A percentile compares a stretch with the other conserved stretches of the same genome.
Evolutionary conservation across 129 eudicot genomes (phyloP).

Genomic region (Lactuca sativa): DNA sequence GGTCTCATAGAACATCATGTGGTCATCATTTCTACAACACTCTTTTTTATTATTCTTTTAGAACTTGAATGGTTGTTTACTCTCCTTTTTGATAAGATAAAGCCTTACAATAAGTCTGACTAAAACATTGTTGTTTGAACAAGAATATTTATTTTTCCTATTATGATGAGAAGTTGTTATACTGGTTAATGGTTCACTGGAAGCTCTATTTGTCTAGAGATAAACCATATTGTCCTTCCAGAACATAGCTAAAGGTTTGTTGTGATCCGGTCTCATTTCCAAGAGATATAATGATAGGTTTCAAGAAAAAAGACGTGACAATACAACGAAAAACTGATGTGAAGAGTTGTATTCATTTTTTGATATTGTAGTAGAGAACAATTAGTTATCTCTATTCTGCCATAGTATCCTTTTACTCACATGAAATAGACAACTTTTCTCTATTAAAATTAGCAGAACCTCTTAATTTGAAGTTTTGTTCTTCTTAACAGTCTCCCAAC

Average conservation of each 20-base stretch:
- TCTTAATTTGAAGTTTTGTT: neutral
- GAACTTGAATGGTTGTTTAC: neutral
- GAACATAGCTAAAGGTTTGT: conserved; percentile 54
- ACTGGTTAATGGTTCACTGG: neutral
- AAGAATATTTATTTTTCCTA: neutral
- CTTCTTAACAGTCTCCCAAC: conserved; percentile 54
- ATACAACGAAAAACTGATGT: conserved; percentile 59
- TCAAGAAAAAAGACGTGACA: conserved; percentile 62
- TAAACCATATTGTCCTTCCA: too few species aligned
- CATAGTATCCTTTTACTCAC: conserved; percentile 76
- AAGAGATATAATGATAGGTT: conserved; percentile 74
- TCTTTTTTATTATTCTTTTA: neutral
- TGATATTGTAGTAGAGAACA: conserved; percentile 93
- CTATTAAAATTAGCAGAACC: neutral
- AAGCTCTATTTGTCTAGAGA: neutral
- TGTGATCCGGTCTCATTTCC: conserved; percentile 84
- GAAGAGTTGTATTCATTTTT: conserved; percentile 77
- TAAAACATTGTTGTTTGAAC: neutral
- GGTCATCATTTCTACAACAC: too few species aligned
- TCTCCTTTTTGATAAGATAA: neutral
- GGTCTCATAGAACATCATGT: too few species aligned
- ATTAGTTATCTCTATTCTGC: conserved; percentile 76
- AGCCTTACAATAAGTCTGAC: neutral
- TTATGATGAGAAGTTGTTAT: neutral
- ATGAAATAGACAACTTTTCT: neutral